phyloP scores from a whole-genome alignment of 345 rosid genomes.

The Adansonia digitata region DNA sequence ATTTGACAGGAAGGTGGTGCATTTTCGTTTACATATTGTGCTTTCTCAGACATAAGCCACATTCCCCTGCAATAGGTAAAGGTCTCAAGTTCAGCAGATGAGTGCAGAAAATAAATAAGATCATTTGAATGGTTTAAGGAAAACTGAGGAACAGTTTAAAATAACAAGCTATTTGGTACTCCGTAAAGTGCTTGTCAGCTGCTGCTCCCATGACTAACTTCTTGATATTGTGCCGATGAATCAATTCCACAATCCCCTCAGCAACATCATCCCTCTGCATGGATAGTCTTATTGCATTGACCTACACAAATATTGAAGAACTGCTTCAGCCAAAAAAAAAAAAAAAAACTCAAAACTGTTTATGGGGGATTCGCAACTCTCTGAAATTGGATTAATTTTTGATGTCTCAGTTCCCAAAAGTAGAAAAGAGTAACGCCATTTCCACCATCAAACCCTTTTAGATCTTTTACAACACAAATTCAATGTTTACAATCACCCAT shows the following conservation, averaged over 20 bases:
- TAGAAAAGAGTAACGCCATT: background rate
- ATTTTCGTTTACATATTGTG: conserved; percentile 29
- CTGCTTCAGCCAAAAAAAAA: background rate
- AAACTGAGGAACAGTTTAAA: background rate
- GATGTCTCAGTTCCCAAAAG: no score
- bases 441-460: background rate
- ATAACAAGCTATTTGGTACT: conserved; percentile 14
- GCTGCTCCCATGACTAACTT: conserved; percentile 65
- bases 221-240: conserved; percentile 40
- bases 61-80: conserved; percentile 38
- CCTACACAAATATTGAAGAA: conserved; percentile 27
- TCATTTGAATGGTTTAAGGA: background rate
- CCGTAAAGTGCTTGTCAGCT: conserved; percentile 29
- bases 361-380: no score
- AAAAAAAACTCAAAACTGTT: no score
- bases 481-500: background rate
- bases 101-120: background rate
- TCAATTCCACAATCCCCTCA: conserved; percentile 66
- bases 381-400: background rate
- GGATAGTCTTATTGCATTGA: conserved; percentile 32
- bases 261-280: conserved; percentile 48
- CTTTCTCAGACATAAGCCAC: conserved; percentile 42
- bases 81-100: background rate
- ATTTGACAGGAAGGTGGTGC: conserved; percentile 34
- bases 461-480: background rate